Evolutionary conservation across 2,329 filamentous ascomycete genomes (phyloP).

Genomic region (Clarireedia monteithiana): DNA sequence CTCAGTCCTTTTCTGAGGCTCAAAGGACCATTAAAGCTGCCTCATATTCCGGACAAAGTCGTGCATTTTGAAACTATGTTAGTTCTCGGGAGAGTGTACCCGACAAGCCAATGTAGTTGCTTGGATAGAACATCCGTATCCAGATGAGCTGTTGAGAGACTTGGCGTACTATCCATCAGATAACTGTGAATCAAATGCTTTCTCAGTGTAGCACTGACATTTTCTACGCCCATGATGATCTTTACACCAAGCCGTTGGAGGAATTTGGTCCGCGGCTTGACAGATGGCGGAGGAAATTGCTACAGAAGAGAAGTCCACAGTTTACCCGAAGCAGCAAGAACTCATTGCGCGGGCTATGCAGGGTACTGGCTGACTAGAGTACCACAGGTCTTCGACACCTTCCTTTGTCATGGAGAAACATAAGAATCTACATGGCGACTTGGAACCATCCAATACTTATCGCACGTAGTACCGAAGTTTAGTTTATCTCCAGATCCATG

Average conservation of each 20-base stretch:
- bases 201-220: background rate
- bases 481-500: constrained; percentile 26
- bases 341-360: too few relatives aligned
- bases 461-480: constrained; percentile 13
- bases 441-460: constrained; percentile 22
- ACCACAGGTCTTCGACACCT: background rate
- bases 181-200: background rate
- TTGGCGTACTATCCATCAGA: background rate
- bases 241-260: background rate
- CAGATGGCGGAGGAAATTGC: too few relatives aligned
- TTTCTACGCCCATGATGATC: background rate
- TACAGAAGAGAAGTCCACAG: too few relatives aligned
- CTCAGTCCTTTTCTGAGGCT: background rate
- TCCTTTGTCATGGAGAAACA: background rate
- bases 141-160: background rate
- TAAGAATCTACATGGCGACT: background rate
- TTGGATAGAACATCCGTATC: background rate
- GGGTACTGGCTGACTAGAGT: too few relatives aligned
- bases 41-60: background rate
- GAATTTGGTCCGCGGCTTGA: background rate
- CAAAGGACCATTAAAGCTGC: background rate
- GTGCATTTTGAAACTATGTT: background rate
- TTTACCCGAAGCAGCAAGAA: too few relatives aligned
- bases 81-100: background rate
- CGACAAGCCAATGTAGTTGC: background rate